phyloP scores from a whole-genome alignment of 2,329 filamentous ascomycete genomes.

The Zarea fungicola region DNA sequence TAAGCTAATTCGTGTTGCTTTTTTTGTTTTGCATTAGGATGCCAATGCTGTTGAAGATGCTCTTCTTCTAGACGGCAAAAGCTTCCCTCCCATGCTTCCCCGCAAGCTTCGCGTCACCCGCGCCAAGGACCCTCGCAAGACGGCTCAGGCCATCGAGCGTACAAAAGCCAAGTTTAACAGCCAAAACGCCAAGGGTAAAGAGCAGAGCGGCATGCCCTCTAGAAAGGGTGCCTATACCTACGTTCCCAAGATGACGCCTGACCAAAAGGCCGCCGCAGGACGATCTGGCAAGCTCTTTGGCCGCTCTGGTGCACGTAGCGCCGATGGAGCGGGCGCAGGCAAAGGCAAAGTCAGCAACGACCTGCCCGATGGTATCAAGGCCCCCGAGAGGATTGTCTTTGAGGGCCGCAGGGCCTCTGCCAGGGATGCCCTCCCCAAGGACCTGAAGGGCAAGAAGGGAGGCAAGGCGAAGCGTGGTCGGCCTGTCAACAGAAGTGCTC shows the following conservation, averaged over 20 bases:
- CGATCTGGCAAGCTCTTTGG: conserved; percentile 71
- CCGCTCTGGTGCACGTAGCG: conserved; percentile 51
- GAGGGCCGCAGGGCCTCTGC: conserved; percentile 71
- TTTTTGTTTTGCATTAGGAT: conserved; percentile 53
- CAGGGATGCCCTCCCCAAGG: conserved; percentile 59
- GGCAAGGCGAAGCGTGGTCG: conserved; percentile 39
- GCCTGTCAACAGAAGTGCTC: conserved; percentile 34
- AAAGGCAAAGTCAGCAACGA: conserved; percentile 20
- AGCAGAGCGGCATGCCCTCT: background rate
- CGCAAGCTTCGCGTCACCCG: conserved; percentile 79
- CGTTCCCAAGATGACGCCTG: conserved; percentile 63
- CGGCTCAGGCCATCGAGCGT: conserved; percentile 40
- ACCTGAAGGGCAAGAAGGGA: conserved; percentile 53
- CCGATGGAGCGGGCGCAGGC: too few relatives aligned
- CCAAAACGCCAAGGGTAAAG: conserved; percentile 22
- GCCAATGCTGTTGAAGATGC: conserved; percentile 87
- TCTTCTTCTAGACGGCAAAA: conserved; percentile 81
- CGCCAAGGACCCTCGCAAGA: conserved; percentile 69
- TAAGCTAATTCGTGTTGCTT: too few relatives aligned
- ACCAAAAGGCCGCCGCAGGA: conserved; percentile 67
- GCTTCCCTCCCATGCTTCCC: conserved; percentile 90
- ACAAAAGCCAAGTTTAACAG: conserved; percentile 27
- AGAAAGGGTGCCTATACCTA: conserved; percentile 44
- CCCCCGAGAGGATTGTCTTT: conserved; percentile 69
- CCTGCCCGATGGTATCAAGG: conserved; percentile 36